phyloP scores from a whole-genome alignment of 257 asterid genomes.

The Cordia subcordata region DNA sequence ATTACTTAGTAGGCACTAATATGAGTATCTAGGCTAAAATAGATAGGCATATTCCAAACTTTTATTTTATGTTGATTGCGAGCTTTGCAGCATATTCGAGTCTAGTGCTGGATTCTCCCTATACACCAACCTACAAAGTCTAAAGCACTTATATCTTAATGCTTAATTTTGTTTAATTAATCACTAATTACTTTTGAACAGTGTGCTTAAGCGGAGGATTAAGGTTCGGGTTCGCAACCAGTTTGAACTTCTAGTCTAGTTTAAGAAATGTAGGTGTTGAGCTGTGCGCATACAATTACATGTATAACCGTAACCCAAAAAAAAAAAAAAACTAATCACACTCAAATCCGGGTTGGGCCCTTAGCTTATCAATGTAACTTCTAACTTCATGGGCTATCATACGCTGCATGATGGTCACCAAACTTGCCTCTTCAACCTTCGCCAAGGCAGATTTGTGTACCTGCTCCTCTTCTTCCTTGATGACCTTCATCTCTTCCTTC shows the following conservation, averaged over 20 bases:
- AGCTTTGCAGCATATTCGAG: constrained; percentile 13
- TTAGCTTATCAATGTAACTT: constrained; percentile 38
- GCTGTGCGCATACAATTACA: too few species aligned
- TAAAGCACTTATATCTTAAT: constrained; percentile 14
- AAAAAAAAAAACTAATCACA: too few species aligned
- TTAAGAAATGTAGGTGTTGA: too few species aligned
- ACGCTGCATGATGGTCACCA: constrained; percentile 42
- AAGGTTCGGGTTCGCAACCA: constrained; percentile 1
- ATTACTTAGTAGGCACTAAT: too few species aligned
- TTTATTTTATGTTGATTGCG: constrained; percentile 5
- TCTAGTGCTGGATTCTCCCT: constrained; percentile 28
- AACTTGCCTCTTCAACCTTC: constrained; percentile 33
- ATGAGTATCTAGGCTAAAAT: too few species aligned
- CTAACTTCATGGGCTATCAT: constrained; percentile 72
- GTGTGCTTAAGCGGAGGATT: constrained; percentile 11
- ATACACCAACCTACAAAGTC: constrained; percentile 26
- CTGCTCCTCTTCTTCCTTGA: constrained; percentile 6
- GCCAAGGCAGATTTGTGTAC: constrained; percentile 19
- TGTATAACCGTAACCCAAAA: too few species aligned
- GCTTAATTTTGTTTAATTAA: background rate
- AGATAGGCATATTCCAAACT: constrained; percentile 25
- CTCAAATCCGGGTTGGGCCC: constrained; percentile 40
- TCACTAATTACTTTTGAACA: constrained; percentile 18
- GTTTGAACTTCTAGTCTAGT: background rate
- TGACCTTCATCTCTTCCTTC: constrained; percentile 5